These are phyloP conservation scores for Asterionellopsis glacialis DNA, from an alignment of 108 stramenopile species.

Conservation along the genomic window DNA sequence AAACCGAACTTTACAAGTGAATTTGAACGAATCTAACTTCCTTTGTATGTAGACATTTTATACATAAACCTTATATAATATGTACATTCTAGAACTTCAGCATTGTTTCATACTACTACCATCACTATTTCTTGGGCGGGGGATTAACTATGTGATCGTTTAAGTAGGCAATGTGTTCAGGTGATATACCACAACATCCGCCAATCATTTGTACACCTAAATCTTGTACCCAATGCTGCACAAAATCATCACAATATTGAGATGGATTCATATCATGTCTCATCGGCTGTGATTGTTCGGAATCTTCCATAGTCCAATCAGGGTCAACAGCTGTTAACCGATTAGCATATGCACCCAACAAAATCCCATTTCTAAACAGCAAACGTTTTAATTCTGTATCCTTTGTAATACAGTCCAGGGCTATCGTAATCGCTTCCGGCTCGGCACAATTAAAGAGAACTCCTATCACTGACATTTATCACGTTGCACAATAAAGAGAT, in stretches of 20 bases:
- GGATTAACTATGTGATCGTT: background rate
- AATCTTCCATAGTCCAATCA: conserved; percentile 71
- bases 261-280: conserved; percentile 62
- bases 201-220: conserved; percentile 56
- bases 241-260: conserved; percentile 66
- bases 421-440: conserved; percentile 73
- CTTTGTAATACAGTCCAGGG: conserved; percentile 36
- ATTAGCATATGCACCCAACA: conserved; percentile 81
- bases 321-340: conserved; percentile 63
- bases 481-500: background rate
- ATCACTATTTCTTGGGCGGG: background rate
- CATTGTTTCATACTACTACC: background rate
- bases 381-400: conserved; percentile 20
- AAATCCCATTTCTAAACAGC: conserved; percentile 15
- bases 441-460: conserved; percentile 80
- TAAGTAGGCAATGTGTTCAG: conserved; percentile 49
- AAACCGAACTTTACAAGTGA: no score
- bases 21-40: no score
- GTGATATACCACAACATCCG: conserved; percentile 88
- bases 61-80: no score
- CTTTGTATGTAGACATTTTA: no score
- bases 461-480: conserved; percentile 32
- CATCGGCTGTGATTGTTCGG: conserved; percentile 66
- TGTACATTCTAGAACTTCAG: no score
- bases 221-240: conserved; percentile 44